Evolutionary conservation across 192 early-diverging fungal genomes (phyloP).

Genomic region (Coemansia sp.): DNA sequence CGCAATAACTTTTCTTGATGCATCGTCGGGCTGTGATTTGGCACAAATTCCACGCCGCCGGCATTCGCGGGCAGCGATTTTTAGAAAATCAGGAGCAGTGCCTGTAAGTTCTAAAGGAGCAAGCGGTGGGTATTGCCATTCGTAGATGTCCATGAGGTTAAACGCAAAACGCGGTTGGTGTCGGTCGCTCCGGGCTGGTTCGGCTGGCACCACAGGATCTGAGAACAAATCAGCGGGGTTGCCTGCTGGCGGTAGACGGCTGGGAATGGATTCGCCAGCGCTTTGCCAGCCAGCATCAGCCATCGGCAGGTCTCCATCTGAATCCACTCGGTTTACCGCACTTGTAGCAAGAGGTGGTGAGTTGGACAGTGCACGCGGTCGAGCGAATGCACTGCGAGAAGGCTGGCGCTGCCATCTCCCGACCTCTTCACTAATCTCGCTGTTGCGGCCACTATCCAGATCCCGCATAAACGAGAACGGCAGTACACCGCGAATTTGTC

Average conservation of each 20-base stretch:
- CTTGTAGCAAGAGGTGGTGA: constrained; percentile 8
- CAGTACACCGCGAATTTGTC: constrained; percentile 44
- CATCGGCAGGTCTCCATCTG: constrained; percentile 7
- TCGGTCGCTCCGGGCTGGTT: not conserved
- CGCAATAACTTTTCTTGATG: constrained; percentile 26
- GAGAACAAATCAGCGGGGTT: constrained; percentile 19
- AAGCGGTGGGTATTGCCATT: constrained; percentile 44
- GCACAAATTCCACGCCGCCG: constrained; percentile 25
- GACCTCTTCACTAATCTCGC: constrained; percentile 20
- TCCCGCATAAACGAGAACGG: constrained; percentile 53
- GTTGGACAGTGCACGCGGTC: constrained; percentile 18
- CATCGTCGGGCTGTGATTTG: constrained; percentile 25
- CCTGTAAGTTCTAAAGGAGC: constrained; percentile 15
- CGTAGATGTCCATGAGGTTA: constrained; percentile 46
- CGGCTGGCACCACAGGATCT: constrained; percentile 2
- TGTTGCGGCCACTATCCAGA: constrained; percentile 14
- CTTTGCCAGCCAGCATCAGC: not conserved
- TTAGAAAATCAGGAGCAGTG: constrained; percentile 32
- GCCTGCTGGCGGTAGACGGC: not conserved
- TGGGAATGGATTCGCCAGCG: not conserved
- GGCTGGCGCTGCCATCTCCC: constrained; percentile 5
- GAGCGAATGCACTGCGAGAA: not conserved
- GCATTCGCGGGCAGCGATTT: constrained; percentile 41
- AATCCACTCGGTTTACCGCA: not conserved
- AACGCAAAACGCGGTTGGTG: constrained; percentile 23